These are phyloP conservation scores for Aspergillus awamori DNA, from an alignment of 2,329 filamentous ascomycete species.

Conservation along the genomic window DNA sequence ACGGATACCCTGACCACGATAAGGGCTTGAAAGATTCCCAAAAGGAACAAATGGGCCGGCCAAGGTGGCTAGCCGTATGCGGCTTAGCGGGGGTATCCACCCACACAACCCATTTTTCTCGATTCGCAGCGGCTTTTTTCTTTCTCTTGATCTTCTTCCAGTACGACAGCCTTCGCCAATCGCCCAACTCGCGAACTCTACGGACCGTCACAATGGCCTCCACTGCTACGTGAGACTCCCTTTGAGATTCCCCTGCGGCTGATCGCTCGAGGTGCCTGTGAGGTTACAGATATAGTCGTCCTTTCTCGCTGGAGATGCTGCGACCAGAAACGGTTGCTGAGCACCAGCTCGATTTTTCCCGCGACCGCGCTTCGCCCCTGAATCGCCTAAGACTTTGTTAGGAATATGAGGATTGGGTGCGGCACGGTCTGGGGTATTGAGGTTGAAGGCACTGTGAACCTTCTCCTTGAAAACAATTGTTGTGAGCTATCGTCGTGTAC, in stretches of 20 bases:
- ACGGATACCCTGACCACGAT: conserved; percentile 25
- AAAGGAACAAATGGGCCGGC: neutral
- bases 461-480: conserved; percentile 81
- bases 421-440: conserved; percentile 73
- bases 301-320: conserved; percentile 71
- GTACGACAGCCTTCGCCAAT: conserved; percentile 41
- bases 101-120: conserved; percentile 40
- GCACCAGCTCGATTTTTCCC: conserved; percentile 81
- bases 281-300: conserved; percentile 74
- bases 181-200: conserved; percentile 46
- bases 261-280: conserved; percentile 46
- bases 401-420: conserved; percentile 55
- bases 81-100: conserved; percentile 28
- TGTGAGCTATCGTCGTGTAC: conserved; percentile 47
- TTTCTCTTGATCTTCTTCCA: conserved; percentile 31
- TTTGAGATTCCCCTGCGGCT: conserved; percentile 38
- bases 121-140: conserved; percentile 21
- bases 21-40: conserved; percentile 28
- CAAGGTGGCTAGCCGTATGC: conserved; percentile 9
- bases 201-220: conserved; percentile 59
- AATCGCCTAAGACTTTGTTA: conserved; percentile 31
- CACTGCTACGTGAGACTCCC: conserved; percentile 63
- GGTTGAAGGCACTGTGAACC: conserved; percentile 63
- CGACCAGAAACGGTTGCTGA: conserved; percentile 42
- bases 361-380: conserved; percentile 26